Evolutionary conservation across 2,329 filamentous ascomycete genomes (phyloP), one percentile per base, ranked within the genome.

Genomic region (Didymella pomorum): DNA sequence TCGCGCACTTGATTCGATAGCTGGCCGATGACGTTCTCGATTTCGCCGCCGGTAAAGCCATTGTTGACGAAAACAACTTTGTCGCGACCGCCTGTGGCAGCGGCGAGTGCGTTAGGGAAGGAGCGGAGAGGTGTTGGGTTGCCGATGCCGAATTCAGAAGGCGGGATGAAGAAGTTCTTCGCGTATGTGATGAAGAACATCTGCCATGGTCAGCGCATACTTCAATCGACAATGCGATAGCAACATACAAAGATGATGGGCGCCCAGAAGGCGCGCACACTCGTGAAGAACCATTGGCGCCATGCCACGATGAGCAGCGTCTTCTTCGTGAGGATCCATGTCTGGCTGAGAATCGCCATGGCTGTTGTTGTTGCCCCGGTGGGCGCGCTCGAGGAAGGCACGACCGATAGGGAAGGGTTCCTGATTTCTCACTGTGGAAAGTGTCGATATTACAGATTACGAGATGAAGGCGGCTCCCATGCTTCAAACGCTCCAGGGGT

Each of bases 51-150:
- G 0, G 80, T 80, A 50, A 78, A 71, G 10, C 89, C 90, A 76
- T 87, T 92, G 73, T 96, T 89, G 57, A 96, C 87, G 55, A 97
- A 91, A 12, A 88, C 88, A 14, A 97, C 80, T 49, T 86, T 92
- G 65, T 90, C 78, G 62, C 90, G 84, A 18, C 87, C 86, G 11
- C 81, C 81, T 16, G 79, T 78, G 2, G 88, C 86, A 25, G 79
- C 78, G 20, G 76, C 71, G 29, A 96, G 82, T 1, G 88, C 91
- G 61, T 90, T 79, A 31, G 81, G 70, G 18, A 96, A 82, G 11
- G 85, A 84, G 58, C 87, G 85, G 61, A 97, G 78, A 0, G 87
- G 82, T 7, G 78, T 80, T 0, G 86, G 76, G 0, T 81, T 73
- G 43, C 88, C 90, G 64, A 97, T 87, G 43, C 93, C 93, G 69